Base-by-base conservation (phyloP, 176 grass and related monocot genomes). In the Lolium rigidum region DNA sequence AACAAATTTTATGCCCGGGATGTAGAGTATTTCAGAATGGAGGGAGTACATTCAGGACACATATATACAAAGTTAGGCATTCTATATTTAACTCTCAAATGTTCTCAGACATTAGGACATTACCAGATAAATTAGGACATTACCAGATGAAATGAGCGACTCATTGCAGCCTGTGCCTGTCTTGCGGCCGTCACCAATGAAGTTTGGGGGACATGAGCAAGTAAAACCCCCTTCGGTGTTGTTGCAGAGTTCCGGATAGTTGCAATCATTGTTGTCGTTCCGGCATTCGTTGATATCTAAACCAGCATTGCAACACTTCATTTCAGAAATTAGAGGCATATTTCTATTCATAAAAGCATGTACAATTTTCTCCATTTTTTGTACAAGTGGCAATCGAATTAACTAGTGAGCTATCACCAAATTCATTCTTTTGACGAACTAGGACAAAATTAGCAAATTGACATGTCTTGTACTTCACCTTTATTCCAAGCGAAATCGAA, bases 241-340 rank as follows among this genome's bases (percentile, higher is more conserved):
- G 6, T 76, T 20, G 78, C 88, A 85, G 16, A 10, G 3, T 6
- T 3, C 0, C 20, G 0, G 50, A 0, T 0, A 14, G 25, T 0
- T n/a, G 69, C 87, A 89, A 18, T 24, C 35, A 48, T 89, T 85
- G 37, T 0, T 73, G 3, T 0, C 0, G 7, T 11, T 3, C 82
- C 39, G 31, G 49, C 83, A 89, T 76, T 89, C 88, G 70, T 89
- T 0, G 39, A 85, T 77, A 70, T 89, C 88, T 89, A 41, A 39
- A 81, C 2, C 74, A 81, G 16, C 0, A 81, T 0, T 37, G 51
- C 14, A 75, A 20, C 38, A 15, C 59, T 81, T 69, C 2, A 43
- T 35, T 89, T 84, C 10, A 84, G 55, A 61, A 79, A 88, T 21
- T 5, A 62, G 5, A 78, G 3, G 14, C 38, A 48, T n/a, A 24